A percentile compares a stretch with the other conserved stretches of the same genome.
Conservation (phyloP, 2,329 filamentous ascomycete genomes). For the Pseudofabraea citricarpa region DNA sequence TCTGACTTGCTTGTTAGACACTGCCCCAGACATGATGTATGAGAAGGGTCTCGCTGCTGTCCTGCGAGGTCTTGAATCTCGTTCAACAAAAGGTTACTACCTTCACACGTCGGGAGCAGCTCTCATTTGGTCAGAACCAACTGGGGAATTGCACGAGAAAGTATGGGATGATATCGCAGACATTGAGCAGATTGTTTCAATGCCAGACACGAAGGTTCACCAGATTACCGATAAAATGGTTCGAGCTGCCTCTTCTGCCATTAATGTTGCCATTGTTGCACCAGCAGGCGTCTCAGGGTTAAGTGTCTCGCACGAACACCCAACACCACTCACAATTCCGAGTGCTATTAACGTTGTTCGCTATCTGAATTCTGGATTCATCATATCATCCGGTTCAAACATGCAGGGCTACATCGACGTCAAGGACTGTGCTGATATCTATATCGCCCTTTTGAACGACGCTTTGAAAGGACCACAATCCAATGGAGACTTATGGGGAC, state of each 20-base stretch:
- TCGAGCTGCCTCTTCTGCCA: background rate
- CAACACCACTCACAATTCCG: constrained; percentile 7
- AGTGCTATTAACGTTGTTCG: background rate
- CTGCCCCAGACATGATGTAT: background rate
- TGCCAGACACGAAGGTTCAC: constrained; percentile 1
- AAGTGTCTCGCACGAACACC: constrained; percentile 9
- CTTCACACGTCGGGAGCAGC: background rate
- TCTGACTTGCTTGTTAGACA: background rate
- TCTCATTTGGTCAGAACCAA: background rate
- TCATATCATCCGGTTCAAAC: constrained; percentile 7
- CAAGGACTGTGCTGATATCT: constrained; percentile 9
- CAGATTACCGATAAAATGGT: background rate
- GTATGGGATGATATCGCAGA: constrained; percentile 12
- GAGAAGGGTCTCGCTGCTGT: background rate
- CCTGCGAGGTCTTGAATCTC: background rate
- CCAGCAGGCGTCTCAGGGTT: constrained; percentile 12
- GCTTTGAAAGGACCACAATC: constrained; percentile 1
- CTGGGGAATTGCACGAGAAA: background rate
- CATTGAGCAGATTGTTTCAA: constrained; percentile 6
- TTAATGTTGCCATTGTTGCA: constrained; percentile 10
- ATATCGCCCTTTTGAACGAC: constrained; percentile 4
- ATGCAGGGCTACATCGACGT: constrained; percentile 11
- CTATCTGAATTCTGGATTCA: constrained; percentile 5
- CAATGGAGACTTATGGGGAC: constrained; percentile 2
- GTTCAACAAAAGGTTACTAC: background rate